phyloP scores from a whole-genome alignment of 169 alveolate genomes.

The Pseudocohnilembus persalinus region DNA sequence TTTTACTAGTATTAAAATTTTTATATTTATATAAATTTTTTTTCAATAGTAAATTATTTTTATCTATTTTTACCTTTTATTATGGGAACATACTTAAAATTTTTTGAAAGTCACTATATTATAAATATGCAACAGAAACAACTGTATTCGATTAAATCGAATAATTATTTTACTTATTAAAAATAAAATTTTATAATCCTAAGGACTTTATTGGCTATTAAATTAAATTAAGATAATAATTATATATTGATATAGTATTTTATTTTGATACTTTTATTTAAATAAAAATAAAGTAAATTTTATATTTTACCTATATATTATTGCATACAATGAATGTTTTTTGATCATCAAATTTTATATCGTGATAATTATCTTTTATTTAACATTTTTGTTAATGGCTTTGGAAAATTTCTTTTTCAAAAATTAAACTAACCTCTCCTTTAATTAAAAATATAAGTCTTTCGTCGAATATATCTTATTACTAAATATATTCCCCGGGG shows the following conservation, averaged over 20 bases:
- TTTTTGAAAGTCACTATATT: too few species aligned
- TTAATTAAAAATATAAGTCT: neutral
- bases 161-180: neutral
- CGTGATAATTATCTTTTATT: neutral
- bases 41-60: too few species aligned
- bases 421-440: neutral
- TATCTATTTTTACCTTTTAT: too few species aligned
- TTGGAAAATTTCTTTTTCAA: neutral
- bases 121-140: too few species aligned
- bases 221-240: too few species aligned
- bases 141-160: neutral
- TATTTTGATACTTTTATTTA: too few species aligned
- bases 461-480: neutral
- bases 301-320: too few species aligned
- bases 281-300: neutral
- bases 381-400: neutral
- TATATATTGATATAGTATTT: too few species aligned
- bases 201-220: neutral
- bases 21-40: too few species aligned
- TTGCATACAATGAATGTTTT: neutral
- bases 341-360: neutral
- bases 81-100: too few species aligned
- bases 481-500: neutral
- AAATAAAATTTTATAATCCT: neutral
- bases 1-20: too few species aligned